Base-by-base conservation (phyloP, 1,284 basidiomycete species). In the Lentinula novae-zelandiae region DNA sequence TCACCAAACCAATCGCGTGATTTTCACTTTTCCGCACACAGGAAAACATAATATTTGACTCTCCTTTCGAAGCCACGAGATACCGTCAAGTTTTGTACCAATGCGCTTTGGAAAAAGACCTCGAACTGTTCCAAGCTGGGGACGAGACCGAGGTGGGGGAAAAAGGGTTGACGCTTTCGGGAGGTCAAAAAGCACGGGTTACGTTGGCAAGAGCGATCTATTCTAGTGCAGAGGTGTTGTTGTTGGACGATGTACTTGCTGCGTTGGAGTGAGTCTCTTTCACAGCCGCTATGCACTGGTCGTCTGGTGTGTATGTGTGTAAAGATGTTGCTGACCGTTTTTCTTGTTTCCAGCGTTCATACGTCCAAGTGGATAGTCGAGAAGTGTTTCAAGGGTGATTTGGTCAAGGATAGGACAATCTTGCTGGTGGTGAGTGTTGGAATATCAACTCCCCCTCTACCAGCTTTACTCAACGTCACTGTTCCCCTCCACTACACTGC, bases 11-110 rank as follows among this genome's bases (percentile, higher is more conserved):
- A 2, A 39, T 13, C 2, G 10, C 38, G 10, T 39, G 13, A 12
- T 13, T 39, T 39, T 13, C 38, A 13, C 38, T 39, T 15, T 42
- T 42, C n/a, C n/a, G n/a, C 40, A n/a, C 6, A 7, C 4, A 77
- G 68, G 87, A 92, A 57, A 97, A 96, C 67, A 95, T 97, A 63
- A 67, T 95, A 33, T 97, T 96, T 71, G 89, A 90, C 38, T 76
- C 88, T 3, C 84, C 87, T 0, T 93, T 82, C 66, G 82, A 90
- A 62, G 83, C 87, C 67, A 78, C 80, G 46, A 82, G 94, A 1
- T 96, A 95, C 69, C 79, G 85, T 60, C 83, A 83, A 66, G 87
- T 86, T 53, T 66, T 85, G 9, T 69, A 77, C 15, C 82, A 82
- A 63, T 87, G 85, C 64, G 84, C 76, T 0, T 70, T 89, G 20